Base-by-base conservation (phyloP, 2,329 filamentous ascomycete species). In the Claviceps arundinis region DNA sequence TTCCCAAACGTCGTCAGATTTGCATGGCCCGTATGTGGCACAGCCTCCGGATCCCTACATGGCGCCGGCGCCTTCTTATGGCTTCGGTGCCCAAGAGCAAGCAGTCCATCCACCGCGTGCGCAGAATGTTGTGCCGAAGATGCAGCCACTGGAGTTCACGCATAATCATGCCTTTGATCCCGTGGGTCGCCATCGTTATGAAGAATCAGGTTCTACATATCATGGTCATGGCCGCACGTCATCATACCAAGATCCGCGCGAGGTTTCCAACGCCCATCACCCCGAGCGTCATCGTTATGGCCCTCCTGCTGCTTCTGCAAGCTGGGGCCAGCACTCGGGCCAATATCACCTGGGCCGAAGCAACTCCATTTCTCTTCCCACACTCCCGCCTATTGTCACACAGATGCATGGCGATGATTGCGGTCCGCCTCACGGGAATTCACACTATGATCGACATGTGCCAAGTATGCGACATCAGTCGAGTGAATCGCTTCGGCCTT, bases 351-450 rank as follows among this genome's bases (percentile, higher is more conserved):
- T n/a, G 16, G 49, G 47, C 24, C 54, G 49, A 50, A 48, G 26
- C 19, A 51, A 50, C 14, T 30, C 45, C 9, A 17, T 26, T 48
- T 52, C 51, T n/a, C 56, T 51, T 13, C 46, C 54, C n/a, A 58
- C 55, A 4, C 52, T 63, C n/a, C 61, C 61, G 3, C 59, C 61
- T 1, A 60, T 63, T 50, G 53, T 54, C 24, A 44, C 56, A 9
- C 61, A 61, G n/a, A 54, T 61, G 26, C 47, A 56, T 14, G 40
- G 4, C 11, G 9, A 37, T 9, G 45, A 34, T 17, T 19, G 14
- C 37, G 30, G 37, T 11, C n/a, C 40, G 8, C 11, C 26, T 13
- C 48, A 55, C 24, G 22, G 6, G 8, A 48, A 26, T 38, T 24
- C 17, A 11, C 45, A n/a, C 11, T 22, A n/a, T 17, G 30, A 22